phyloP scores from a whole-genome alignment of 139 green algal species.

The Trebouxia sp. region DNA sequence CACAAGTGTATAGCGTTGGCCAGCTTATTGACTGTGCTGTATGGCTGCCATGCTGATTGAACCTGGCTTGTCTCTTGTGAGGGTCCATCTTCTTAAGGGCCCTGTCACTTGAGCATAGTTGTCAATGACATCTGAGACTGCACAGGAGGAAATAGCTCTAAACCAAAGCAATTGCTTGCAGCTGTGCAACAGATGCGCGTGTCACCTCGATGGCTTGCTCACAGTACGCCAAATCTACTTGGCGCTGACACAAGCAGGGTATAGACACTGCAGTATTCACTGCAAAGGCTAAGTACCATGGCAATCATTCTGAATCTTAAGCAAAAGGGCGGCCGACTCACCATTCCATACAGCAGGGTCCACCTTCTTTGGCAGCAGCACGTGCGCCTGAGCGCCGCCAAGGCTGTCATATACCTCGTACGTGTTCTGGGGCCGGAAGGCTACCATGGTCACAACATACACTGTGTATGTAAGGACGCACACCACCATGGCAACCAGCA shows the following conservation, averaged over 20 bases:
- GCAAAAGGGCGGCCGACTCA: background rate
- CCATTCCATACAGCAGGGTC: background rate
- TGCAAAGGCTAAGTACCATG: too few relatives aligned
- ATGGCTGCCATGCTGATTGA: background rate
- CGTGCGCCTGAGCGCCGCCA: background rate
- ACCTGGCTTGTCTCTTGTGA: background rate
- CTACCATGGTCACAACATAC: background rate
- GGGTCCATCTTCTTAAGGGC: background rate
- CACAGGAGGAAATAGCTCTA: background rate
- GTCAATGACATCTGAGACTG: background rate
- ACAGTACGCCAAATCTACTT: too few relatives aligned
- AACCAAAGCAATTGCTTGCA: background rate
- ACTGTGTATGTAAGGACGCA: background rate
- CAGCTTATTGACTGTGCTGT: background rate
- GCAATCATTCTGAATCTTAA: too few relatives aligned
- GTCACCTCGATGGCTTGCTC: too few relatives aligned
- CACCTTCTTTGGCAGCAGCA: slow-evolving; percentile 9
- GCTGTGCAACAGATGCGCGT: too few relatives aligned
- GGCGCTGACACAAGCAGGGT: too few relatives aligned
- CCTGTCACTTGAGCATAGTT: background rate
- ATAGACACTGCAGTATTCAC: too few relatives aligned
- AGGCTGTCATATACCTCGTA: slow-evolving; percentile 21
- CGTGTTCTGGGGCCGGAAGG: background rate
- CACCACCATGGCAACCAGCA: background rate
- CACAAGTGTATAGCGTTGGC: background rate